Percentiles rank a stretch among this genome's conserved stretches.
These are phyloP conservation scores for Cyberlindnera saturnus DNA, from an alignment of 805 yeast genomes.

Conservation along the genomic window DNA sequence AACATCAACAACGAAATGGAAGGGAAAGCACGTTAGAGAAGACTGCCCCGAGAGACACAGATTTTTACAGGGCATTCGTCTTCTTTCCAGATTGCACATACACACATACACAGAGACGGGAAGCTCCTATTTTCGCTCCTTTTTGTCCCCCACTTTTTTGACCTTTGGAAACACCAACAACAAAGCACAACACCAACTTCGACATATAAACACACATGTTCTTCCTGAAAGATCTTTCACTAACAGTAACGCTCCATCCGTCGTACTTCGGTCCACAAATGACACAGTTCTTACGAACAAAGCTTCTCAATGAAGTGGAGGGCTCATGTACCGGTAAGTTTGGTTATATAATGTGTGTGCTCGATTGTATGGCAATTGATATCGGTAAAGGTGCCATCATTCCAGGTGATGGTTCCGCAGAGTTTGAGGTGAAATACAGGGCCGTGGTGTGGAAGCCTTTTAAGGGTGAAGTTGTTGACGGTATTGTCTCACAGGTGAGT, in stretches of 20 bases:
- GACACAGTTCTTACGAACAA: slow-evolving; percentile 88
- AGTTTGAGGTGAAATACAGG: slow-evolving; percentile 90
- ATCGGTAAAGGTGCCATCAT: slow-evolving; percentile 91
- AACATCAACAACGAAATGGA: too few species aligned
- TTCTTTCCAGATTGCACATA: too few species aligned
- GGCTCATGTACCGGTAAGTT: slow-evolving; percentile 99
- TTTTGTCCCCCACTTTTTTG: background rate
- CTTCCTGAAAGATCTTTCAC: slow-evolving; percentile 75
- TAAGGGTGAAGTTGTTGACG: slow-evolving; percentile 98
- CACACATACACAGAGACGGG: background rate
- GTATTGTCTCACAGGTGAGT: slow-evolving; percentile 87
- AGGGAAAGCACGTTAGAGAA: too few species aligned
- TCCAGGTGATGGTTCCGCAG: slow-evolving; percentile 91
- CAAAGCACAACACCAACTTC: background rate
- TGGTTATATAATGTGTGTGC: slow-evolving; percentile 93
- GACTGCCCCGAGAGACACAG: too few species aligned
- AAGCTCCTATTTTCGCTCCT: background rate
- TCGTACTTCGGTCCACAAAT: slow-evolving; percentile 96
- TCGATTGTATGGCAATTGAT: slow-evolving; percentile 90
- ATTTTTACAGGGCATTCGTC: too few species aligned
- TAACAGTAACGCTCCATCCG: slow-evolving; percentile 91
- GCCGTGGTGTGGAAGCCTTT: slow-evolving; percentile 99
- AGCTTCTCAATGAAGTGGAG: slow-evolving; percentile 90
- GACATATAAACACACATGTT: slow-evolving; percentile 24
- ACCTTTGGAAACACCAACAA: background rate